These are phyloP conservation scores for Emergomyces pasteurianus DNA, from an alignment of 2,329 filamentous ascomycete species.

Conservation along the genomic window DNA sequence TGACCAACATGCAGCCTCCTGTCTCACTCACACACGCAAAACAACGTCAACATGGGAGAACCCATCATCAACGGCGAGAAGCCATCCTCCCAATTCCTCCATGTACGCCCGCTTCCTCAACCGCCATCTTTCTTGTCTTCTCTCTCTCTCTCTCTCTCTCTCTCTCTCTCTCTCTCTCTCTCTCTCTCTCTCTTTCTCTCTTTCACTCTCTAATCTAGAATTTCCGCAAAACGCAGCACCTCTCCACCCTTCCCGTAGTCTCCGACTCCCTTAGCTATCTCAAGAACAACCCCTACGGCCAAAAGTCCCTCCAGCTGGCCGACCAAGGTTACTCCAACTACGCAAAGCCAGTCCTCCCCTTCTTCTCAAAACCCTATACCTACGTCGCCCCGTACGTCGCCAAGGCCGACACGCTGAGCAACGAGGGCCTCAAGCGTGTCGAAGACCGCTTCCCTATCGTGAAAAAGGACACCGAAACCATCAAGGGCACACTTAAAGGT, in stretches of 20 bases:
- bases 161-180: not conserved
- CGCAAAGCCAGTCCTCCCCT: constrained; percentile 67
- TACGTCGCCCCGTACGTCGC: constrained; percentile 76
- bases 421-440: constrained; percentile 54
- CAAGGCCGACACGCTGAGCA: constrained; percentile 65
- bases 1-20: not conserved
- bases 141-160: not conserved
- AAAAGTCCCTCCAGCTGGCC: constrained; percentile 66
- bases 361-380: constrained; percentile 64
- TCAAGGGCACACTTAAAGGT: constrained; percentile 52
- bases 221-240: constrained; percentile 47
- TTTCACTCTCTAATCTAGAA: not conserved
- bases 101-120: not conserved
- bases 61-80: constrained; percentile 1
- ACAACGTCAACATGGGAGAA: not conserved
- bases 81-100: constrained; percentile 2
- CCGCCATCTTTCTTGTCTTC: not conserved
- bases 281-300: constrained; percentile 70
- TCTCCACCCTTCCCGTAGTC: constrained; percentile 72
- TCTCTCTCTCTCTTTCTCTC: not conserved
- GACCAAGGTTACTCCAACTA: constrained; percentile 64
- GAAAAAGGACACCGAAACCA: constrained; percentile 62
- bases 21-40: not conserved
- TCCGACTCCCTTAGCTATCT: constrained; percentile 65
- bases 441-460: constrained; percentile 60